Evolutionary conservation across 2,329 filamentous ascomycete species (phyloP).

Genomic region (Penicillium italicum): DNA sequence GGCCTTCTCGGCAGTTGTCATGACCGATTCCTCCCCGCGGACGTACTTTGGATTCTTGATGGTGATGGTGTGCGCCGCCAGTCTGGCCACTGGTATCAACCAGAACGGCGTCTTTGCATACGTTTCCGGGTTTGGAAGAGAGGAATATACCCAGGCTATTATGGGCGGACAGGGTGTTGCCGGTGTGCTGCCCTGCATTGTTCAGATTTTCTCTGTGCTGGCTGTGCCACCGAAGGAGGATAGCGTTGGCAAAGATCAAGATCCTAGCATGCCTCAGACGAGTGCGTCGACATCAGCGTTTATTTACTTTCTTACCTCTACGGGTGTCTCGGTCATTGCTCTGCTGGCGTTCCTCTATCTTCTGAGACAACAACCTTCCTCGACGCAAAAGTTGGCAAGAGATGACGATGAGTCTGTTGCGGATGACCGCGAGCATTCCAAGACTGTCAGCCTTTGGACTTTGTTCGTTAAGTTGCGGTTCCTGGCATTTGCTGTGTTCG

Average conservation of each 20-base stretch:
- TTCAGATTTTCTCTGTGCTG: slow-evolving; percentile 80
- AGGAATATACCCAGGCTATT: slow-evolving; percentile 91
- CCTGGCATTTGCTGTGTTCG: slow-evolving; percentile 70
- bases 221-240: slow-evolving; percentile 52
- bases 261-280: slow-evolving; percentile 37
- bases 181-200: slow-evolving; percentile 81
- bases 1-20: slow-evolving; percentile 71
- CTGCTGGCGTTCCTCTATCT: slow-evolving; percentile 73
- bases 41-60: slow-evolving; percentile 80
- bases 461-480: slow-evolving; percentile 77
- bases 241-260: slow-evolving; percentile 24
- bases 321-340: slow-evolving; percentile 66
- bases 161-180: slow-evolving; percentile 94
- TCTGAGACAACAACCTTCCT: slow-evolving; percentile 47
- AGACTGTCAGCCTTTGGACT: slow-evolving; percentile 56
- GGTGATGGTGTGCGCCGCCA: slow-evolving; percentile 73
- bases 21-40: slow-evolving; percentile 58
- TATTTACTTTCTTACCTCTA: slow-evolving; percentile 86
- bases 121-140: slow-evolving; percentile 75
- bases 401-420: slow-evolving; percentile 15
- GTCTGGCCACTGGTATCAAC: slow-evolving; percentile 75
- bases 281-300: slow-evolving; percentile 70
- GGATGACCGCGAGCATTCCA: slow-evolving; percentile 27
- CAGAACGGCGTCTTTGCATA: slow-evolving; percentile 96
- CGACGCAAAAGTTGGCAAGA: neutral